phyloP scores from a whole-genome alignment of 176 grass and related monocot genomes.

The Dendrocalamus sinicus region DNA sequence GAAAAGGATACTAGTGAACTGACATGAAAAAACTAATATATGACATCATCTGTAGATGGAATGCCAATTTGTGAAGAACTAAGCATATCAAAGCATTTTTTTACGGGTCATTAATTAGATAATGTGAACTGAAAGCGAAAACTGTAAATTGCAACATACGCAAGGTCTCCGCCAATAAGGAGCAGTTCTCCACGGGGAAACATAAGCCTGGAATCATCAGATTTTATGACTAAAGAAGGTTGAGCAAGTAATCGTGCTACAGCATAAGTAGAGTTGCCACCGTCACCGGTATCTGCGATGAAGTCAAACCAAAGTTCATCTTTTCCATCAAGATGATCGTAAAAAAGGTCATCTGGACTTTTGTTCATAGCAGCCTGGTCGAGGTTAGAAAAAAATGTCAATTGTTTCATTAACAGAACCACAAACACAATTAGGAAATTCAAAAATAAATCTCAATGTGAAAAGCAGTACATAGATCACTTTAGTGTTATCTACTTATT shows the following conservation, averaged over 20 bases:
- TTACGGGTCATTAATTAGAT: slow-evolving; percentile 23
- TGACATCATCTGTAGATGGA: neutral
- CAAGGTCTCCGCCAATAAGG: slow-evolving; percentile 72
- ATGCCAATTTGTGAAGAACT: slow-evolving; percentile 23
- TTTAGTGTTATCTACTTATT: neutral
- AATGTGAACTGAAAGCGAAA: neutral
- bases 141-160: slow-evolving; percentile 48
- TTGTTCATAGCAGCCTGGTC: slow-evolving; percentile 95
- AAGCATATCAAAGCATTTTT: slow-evolving; percentile 7
- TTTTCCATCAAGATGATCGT: slow-evolving; percentile 78
- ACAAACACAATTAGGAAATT: slow-evolving; percentile 12
- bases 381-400: slow-evolving; percentile 40
- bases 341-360: slow-evolving; percentile 81
- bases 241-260: slow-evolving; percentile 89
- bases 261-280: slow-evolving; percentile 88
- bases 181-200: slow-evolving; percentile 72
- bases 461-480: slow-evolving; percentile 27
- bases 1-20: neutral
- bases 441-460: slow-evolving; percentile 3
- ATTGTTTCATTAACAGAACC: slow-evolving; percentile 30
- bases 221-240: slow-evolving; percentile 60
- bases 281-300: slow-evolving; percentile 94
- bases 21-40: slow-evolving; percentile 9
- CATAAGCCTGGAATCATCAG: slow-evolving; percentile 45
- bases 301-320: slow-evolving; percentile 99